Evolutionary conservation across 176 grass and related monocot genomes (phyloP), one percentile per base, ranked within the genome.

Genomic region (Saccharum spontaneum): DNA sequence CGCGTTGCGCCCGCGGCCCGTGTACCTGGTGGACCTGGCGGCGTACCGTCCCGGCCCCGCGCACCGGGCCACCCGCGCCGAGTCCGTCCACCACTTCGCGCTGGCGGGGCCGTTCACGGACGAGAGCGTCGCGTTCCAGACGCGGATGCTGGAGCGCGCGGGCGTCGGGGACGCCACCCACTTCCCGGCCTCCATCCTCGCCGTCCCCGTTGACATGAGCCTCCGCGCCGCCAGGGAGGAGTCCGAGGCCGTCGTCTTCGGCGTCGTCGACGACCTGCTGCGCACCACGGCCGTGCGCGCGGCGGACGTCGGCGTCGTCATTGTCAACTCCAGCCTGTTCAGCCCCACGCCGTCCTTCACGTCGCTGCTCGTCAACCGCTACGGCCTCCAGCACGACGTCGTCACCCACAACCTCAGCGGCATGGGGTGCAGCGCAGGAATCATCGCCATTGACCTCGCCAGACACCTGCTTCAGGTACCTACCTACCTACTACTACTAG

Each of bases 401-500:
- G 68, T 89, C 65, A 75, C 41, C 5, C 92, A 97, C 40, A 97
- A 90, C 86, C 90, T 97, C 45, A 87, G 79, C 46, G 92, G 94
- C 44, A 94, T 97, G 94, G 94, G 94, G 0, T 97, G 94, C 80
- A 97, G 92, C 73, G 87, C 94, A 7, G 88, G 94, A 39, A 67
- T 92, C 71, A 89, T 97, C 75, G 83, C 91, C 70, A 82, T 97
- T 17, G 94, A 97, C 67, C 89, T 93, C 38, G 91, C 91, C 52
- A 88, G 85, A 16, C 84, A 84, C 59, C 83, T 94, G n/a, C 91
- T 97, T 60, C 89, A 94, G 92, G 55, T 59, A 59, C 17, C 6
- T 18, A 55, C 17, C 6, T 18, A 55, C 41, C 41, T 44, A 36
- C 3, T 36, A 40, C 41, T 44, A 36, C 3, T 36, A 40, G 41